These are phyloP conservation scores for Neostapfia colusana DNA, from an alignment of 176 grass and related monocot genomes.

Conservation along the genomic window DNA sequence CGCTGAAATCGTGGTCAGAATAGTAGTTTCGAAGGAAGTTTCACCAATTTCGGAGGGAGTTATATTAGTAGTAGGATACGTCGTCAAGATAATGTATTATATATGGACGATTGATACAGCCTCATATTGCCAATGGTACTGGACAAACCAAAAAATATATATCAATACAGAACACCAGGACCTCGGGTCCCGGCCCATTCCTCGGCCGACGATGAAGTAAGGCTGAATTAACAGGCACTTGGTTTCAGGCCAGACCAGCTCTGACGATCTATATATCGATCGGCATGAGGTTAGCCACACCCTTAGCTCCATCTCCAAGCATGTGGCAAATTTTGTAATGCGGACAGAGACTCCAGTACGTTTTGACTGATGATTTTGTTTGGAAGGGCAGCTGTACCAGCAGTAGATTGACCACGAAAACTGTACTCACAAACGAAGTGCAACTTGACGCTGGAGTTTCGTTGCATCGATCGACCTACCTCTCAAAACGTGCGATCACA, in stretches of 20 bases:
- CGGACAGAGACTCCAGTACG: neutral
- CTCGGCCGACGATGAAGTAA: neutral
- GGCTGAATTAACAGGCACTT: conserved; percentile 3
- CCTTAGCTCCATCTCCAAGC: conserved; percentile 10
- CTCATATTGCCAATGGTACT: neutral
- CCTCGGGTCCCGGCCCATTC: neutral
- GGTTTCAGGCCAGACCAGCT: neutral
- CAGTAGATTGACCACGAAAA: neutral
- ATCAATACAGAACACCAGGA: neutral
- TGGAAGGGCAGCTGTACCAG: neutral
- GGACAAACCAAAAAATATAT: neutral
- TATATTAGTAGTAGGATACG: neutral
- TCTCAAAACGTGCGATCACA: neutral
- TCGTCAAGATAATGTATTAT: neutral
- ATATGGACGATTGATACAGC: too few relatives aligned
- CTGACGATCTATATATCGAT: too few relatives aligned
- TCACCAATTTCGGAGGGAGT: neutral
- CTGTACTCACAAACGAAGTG: neutral
- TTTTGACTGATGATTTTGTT: neutral
- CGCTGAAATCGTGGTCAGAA: neutral
- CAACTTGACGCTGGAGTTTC: neutral
- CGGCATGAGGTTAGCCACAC: neutral
- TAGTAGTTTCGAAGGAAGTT: neutral
- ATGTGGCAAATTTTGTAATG: neutral
- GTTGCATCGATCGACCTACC: neutral